Conservation (phyloP, 805 yeast species). For the Kodamaea jinghongensis region DNA sequence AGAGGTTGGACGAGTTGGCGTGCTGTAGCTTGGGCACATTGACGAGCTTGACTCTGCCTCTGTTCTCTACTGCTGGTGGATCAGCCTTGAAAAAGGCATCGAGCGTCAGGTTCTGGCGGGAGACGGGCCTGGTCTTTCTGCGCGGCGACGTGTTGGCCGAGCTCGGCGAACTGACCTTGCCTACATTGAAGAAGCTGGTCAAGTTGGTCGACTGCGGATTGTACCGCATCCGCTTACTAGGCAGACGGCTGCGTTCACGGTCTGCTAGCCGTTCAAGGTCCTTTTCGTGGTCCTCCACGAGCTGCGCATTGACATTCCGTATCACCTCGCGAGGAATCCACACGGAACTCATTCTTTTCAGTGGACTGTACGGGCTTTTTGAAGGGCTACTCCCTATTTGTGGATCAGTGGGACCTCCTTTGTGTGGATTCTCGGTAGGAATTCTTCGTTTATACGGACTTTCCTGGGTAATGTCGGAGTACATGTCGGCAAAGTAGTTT, state of each 20-base stretch:
- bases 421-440: neutral
- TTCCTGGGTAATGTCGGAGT: conserved; percentile 7
- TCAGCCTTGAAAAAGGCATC: conserved; percentile 4
- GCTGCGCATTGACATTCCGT: conserved; percentile 2
- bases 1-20: conserved; percentile 2
- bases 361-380: too few species aligned
- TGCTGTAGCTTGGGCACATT: conserved; percentile 3
- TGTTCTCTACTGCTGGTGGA: neutral
- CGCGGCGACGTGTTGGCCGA: neutral
- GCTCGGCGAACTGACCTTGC: conserved; percentile 4
- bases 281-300: neutral
- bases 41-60: conserved; percentile 2
- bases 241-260: too few species aligned
- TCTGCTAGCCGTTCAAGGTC: neutral
- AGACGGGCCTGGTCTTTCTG: neutral
- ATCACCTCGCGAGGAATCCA: conserved; percentile 2
- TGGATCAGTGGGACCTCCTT: too few species aligned
- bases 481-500: conserved; percentile 8
- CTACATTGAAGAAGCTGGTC: conserved; percentile 1
- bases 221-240: neutral
- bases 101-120: conserved; percentile 9
- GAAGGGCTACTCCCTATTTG: neutral
- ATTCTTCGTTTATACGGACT: neutral
- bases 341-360: neutral
- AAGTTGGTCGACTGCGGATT: conserved; percentile 4